These are phyloP conservation scores for Decorospora gaudefroyi DNA, from an alignment of 2,329 filamentous ascomycete genomes.

Conservation along the genomic window DNA sequence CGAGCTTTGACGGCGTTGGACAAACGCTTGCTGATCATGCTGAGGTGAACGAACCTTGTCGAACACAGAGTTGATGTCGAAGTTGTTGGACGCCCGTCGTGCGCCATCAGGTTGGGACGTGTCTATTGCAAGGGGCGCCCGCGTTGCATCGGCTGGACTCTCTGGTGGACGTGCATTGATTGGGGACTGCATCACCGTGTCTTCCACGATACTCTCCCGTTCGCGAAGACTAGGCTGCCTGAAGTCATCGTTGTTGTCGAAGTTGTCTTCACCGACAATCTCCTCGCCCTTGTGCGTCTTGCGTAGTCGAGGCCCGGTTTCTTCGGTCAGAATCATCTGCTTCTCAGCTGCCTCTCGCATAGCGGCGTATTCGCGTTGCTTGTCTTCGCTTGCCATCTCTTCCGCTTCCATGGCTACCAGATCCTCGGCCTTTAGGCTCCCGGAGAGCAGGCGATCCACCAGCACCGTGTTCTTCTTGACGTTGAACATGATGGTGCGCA, in stretches of 20 bases:
- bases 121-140: constrained; percentile 42
- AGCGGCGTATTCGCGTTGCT: constrained; percentile 75
- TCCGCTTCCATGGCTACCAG: constrained; percentile 87
- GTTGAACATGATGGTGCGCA: constrained; percentile 80
- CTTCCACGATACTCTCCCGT: constrained; percentile 34
- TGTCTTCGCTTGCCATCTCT: constrained; percentile 89
- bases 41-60: constrained; percentile 78
- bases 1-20: constrained; percentile 57
- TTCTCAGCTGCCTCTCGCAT: constrained; percentile 80
- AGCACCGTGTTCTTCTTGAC: constrained; percentile 85
- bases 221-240: constrained; percentile 33
- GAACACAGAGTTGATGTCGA: constrained; percentile 86
- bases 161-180: constrained; percentile 27
- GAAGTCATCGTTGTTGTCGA: constrained; percentile 34
- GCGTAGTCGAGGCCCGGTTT: constrained; percentile 73
- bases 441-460: constrained; percentile 73
- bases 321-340: constrained; percentile 79
- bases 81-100: constrained; percentile 64
- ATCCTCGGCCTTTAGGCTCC: constrained; percentile 70
- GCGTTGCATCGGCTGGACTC: constrained; percentile 22
- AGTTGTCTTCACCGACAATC: constrained; percentile 72
- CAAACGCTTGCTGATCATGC: constrained; percentile 53
- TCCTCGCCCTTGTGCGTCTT: constrained; percentile 96
- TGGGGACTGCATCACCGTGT: constrained; percentile 22
- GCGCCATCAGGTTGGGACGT: constrained; percentile 39